Evolutionary conservation across 441 rosid genomes (phyloP), one percentile per base, ranked within the genome.

Genomic region (Populus hybrid): DNA sequence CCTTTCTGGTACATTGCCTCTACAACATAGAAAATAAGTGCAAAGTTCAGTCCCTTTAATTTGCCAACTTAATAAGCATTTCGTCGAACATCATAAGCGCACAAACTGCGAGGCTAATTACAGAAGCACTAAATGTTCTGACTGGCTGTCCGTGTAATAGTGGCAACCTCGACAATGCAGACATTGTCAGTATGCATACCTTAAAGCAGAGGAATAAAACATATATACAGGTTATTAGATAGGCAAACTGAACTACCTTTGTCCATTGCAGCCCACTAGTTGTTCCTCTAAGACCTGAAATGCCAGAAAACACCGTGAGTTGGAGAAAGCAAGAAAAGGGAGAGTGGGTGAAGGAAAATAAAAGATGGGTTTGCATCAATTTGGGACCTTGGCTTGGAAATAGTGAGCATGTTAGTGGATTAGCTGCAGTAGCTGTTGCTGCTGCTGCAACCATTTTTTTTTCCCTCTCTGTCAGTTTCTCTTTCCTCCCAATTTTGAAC

Each of bases 361-460:
- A 42, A 35, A 69, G 1, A 59, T 61, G 10, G 10, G 35, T 23
- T 66, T 7, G 40, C 18, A 38, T 19, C 63, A 53, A 57, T 28
- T n/a, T 72, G 75, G 7, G 36, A 92, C 95, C 95, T 83, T 72
- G 84, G 72, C 76, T 74, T 30, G 86, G 80, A 80, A 78, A 67
- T 18, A 82, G 79, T n/a, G 87, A 75, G 77, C 80, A 85, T 30
- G 82, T 78, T 4, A 86, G 83, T 40, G 85, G 76, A 59, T 85
- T 72, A 81, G 84, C 76, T 63, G 77, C 75, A 9, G 86, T 73
- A n/a, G 83, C 84, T 42, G 81, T 67, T 26, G 34, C 9, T 40
- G 82, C 72, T 30, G 46, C 9, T 50, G 82, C 77, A 42, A 36
- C 82, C 86, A 84, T 85, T 80, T 70, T 83, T 24, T 19, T 59